Evolutionary conservation across 805 yeast genomes (phyloP).

Genomic region (Pachysolen tannophilus): DNA sequence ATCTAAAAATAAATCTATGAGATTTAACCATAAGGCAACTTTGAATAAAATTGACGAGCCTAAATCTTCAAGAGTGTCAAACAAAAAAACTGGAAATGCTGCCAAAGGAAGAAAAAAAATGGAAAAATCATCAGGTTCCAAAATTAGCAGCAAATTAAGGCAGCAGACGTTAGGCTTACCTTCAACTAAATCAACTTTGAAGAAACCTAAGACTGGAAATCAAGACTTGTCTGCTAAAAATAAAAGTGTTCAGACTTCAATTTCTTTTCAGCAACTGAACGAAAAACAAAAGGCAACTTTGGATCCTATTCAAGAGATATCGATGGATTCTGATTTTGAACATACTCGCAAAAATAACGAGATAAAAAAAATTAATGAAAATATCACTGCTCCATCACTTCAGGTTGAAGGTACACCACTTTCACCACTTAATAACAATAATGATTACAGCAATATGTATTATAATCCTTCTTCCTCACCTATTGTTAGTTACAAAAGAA

Average conservation of each 20-base stretch:
- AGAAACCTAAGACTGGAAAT: background rate
- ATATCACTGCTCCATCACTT: background rate
- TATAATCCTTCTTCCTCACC: constrained; percentile 1
- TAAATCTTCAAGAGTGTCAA: too few species aligned
- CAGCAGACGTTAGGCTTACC: constrained; percentile 4
- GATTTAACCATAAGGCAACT: too few species aligned
- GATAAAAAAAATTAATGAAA: background rate
- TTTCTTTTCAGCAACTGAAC: background rate
- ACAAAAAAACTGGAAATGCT: too few species aligned
- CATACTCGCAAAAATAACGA: background rate
- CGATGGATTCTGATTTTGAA: too few species aligned
- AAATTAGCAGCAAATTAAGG: too few species aligned
- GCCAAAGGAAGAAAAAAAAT: too few species aligned
- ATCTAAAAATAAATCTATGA: too few species aligned
- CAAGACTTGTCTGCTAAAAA: background rate
- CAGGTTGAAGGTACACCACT: background rate
- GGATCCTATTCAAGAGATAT: background rate
- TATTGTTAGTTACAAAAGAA: background rate
- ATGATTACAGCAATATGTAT: too few species aligned
- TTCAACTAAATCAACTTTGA: constrained; percentile 3
- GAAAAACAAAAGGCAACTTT: background rate
- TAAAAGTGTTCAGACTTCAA: background rate
- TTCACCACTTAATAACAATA: background rate
- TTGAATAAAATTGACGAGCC: too few species aligned
- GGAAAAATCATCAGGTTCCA: too few species aligned